Conservation (phyloP, 192 early-diverging fungal species). For the Tieghemiomyces parasiticus region DNA sequence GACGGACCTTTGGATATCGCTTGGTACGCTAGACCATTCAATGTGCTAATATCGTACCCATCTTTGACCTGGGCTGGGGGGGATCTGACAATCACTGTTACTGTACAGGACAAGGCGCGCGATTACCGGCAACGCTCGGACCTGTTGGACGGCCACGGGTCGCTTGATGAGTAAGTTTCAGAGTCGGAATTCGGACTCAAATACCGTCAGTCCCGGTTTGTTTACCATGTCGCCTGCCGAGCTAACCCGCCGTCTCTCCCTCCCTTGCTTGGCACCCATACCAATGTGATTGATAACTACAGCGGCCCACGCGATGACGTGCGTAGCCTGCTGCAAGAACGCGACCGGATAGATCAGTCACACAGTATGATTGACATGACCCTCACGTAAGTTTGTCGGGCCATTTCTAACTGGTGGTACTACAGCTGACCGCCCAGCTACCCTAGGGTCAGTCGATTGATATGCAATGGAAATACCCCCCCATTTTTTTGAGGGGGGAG, state of each 20-base stretch:
- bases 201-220: neutral
- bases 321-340: slow-evolving; percentile 20
- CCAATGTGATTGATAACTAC: neutral
- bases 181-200: neutral
- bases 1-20: neutral
- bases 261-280: neutral
- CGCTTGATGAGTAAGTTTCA: neutral
- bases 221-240: neutral
- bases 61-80: too few species aligned
- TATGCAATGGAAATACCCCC: too few species aligned
- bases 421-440: too few species aligned
- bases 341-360: slow-evolving; percentile 25
- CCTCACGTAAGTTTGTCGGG: slow-evolving; percentile 10
- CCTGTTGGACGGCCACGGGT: neutral
- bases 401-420: too few species aligned
- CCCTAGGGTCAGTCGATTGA: too few species aligned
- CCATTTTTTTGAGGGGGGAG: too few species aligned
- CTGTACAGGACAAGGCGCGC: neutral
- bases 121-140: neutral
- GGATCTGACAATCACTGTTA: neutral
- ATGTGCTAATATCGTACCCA: neutral
- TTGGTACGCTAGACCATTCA: neutral
- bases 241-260: neutral
- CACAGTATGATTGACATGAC: slow-evolving; percentile 29
- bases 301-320: neutral